Conservation (phyloP, 805 yeast species). For the Lipomyces kockii region DNA sequence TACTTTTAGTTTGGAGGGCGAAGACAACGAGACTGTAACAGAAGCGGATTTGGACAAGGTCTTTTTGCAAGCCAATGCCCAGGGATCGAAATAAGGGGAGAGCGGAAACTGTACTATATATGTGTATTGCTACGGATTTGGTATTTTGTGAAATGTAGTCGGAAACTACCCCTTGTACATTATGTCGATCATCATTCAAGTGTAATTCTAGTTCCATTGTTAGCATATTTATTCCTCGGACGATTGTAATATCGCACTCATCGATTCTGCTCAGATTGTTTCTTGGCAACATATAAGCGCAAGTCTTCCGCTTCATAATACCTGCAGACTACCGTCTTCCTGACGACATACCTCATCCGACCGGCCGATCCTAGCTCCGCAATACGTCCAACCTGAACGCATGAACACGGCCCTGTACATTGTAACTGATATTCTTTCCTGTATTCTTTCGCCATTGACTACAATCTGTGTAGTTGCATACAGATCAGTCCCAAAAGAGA, state of each 20-base stretch:
- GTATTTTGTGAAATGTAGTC: not conserved
- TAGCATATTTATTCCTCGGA: not conserved
- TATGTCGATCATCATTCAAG: not conserved
- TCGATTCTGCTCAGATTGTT: not conserved
- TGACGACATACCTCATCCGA: not conserved
- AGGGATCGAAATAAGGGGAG: not conserved
- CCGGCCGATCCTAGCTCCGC: not conserved
- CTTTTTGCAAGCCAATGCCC: not conserved
- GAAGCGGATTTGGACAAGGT: not conserved
- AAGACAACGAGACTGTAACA: not conserved
- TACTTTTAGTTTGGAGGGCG: not conserved
- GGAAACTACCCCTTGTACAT: not conserved
- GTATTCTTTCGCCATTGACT: slow-evolving; percentile 33
- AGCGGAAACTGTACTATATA: not conserved
- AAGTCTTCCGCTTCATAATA: not conserved
- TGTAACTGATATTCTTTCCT: not conserved
- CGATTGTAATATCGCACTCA: not conserved
- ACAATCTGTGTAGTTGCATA: slow-evolving; percentile 7
- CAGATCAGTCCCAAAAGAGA: slow-evolving; percentile 22
- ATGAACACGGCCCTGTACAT: not conserved
- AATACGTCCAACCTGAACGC: not conserved
- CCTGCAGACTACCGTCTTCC: too few species aligned
- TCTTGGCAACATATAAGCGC: not conserved
- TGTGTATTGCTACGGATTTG: not conserved
- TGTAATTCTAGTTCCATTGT: not conserved